A percentile compares a stretch with the other conserved stretches of the same genome.
Conservation (phyloP, 2,329 filamentous ascomycete species). For the Cadophora sp. region DNA sequence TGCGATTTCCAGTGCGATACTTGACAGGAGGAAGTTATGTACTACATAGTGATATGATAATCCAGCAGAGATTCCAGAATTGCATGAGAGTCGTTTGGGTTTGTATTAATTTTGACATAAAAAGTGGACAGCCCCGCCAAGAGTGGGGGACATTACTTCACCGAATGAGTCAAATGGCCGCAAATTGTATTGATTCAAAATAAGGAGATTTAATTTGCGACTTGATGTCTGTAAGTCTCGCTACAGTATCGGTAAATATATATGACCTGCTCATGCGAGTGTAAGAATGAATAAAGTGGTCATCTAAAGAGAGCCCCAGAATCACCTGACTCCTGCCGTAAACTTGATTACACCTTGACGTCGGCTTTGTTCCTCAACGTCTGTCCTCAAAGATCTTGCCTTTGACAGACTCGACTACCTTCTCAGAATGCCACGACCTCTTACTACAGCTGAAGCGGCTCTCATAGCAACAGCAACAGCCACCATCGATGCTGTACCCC, state of each 20-base stretch:
- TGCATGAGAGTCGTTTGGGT: too few species aligned
- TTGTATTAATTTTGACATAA: too few species aligned
- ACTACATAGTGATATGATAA: neutral
- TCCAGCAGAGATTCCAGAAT: too few species aligned
- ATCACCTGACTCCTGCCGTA: neutral
- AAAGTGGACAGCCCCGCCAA: too few species aligned
- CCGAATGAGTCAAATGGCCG: neutral
- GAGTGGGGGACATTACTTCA: conserved; percentile 7
- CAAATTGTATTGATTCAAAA: neutral
- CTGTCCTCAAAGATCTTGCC: neutral
- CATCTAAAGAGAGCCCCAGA: neutral
- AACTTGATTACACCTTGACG: neutral
- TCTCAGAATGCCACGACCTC: conserved; percentile 16
- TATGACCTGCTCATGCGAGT: neutral
- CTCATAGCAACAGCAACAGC: conserved; percentile 28
- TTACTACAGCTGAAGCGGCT: conserved; percentile 18
- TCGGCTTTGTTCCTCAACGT: neutral
- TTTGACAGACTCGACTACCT: neutral
- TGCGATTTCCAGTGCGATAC: neutral
- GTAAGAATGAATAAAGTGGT: neutral
- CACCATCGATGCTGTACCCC: conserved; percentile 27
- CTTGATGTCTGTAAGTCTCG: neutral
- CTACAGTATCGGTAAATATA: neutral
- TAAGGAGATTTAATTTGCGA: neutral
- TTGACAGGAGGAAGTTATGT: neutral